phyloP scores from a whole-genome alignment of 176 grass and related monocot genomes.

The Oropetium thomaeum region DNA sequence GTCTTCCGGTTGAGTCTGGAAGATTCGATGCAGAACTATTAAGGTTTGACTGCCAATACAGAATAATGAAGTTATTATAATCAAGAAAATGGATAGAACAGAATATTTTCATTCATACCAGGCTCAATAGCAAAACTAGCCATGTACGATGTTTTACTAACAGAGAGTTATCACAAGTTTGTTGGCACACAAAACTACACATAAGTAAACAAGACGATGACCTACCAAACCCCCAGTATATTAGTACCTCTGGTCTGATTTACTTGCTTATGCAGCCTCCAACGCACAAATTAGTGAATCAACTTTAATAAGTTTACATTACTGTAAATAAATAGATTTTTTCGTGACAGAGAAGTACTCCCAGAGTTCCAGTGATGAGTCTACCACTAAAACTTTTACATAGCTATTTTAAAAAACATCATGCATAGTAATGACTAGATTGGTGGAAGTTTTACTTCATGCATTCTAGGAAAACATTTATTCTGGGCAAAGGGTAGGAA shows the following conservation, averaged over 20 bases:
- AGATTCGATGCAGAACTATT: slow-evolving; percentile 77
- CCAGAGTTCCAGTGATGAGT: background rate
- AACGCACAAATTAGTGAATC: background rate
- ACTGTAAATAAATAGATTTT: too few relatives aligned
- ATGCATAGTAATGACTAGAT: background rate
- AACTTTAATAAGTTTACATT: background rate
- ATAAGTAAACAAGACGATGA: background rate
- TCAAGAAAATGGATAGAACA: background rate
- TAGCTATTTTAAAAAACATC: too few relatives aligned
- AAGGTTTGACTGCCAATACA: slow-evolving; percentile 63
- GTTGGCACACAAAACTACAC: background rate
- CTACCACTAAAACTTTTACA: background rate
- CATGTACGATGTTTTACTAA: background rate
- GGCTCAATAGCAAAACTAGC: background rate
- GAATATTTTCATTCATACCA: background rate
- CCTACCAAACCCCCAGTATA: background rate
- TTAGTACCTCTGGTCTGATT: background rate
- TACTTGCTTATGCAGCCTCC: background rate
- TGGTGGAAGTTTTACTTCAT: background rate
- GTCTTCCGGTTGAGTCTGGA: slow-evolving; percentile 75
- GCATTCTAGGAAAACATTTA: background rate
- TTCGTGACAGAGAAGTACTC: background rate
- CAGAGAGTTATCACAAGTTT: background rate
- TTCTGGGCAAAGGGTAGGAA: background rate
- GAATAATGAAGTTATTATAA: background rate